Conservation (phyloP, 2,329 filamentous ascomycete species). For the Pseudogymnoascus sp. region DNA sequence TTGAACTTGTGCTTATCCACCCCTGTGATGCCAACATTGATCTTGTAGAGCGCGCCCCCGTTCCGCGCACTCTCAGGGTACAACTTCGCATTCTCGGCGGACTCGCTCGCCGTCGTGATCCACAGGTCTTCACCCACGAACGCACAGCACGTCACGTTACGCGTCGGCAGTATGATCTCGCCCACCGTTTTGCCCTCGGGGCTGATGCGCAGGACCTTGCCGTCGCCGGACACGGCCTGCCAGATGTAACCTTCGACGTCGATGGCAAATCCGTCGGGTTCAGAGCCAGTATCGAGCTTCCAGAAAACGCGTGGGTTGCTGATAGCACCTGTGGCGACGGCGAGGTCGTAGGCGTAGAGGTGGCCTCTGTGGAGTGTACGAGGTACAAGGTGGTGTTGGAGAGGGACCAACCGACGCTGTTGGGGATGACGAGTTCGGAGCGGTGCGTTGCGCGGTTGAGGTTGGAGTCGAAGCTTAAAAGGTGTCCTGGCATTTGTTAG, state of each 20-base stretch:
- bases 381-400: slow-evolving; percentile 65
- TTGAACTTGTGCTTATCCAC: slow-evolving; percentile 59
- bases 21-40: slow-evolving; percentile 69
- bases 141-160: slow-evolving; percentile 72
- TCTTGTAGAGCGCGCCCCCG: slow-evolving; percentile 66
- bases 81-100: slow-evolving; percentile 50
- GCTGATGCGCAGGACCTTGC: slow-evolving; percentile 64
- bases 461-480: slow-evolving; percentile 65
- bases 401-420: slow-evolving; percentile 74
- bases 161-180: slow-evolving; percentile 68
- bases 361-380: slow-evolving; percentile 66
- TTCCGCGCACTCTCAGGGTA: slow-evolving; percentile 55
- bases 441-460: slow-evolving; percentile 54
- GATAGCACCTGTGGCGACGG: slow-evolving; percentile 54
- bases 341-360: slow-evolving; percentile 71
- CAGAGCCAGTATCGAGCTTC: slow-evolving; percentile 51
- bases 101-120: slow-evolving; percentile 67
- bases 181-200: slow-evolving; percentile 64
- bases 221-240: slow-evolving; percentile 78
- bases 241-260: slow-evolving; percentile 83
- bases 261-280: slow-evolving; percentile 79
- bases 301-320: slow-evolving; percentile 61
- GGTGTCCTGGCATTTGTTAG: slow-evolving; percentile 46
- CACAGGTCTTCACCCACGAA: slow-evolving; percentile 71
- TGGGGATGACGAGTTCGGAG: slow-evolving; percentile 68